phyloP scores from a whole-genome alignment of 768 basidiomycete species.

The Leccinum truebloodii region DNA sequence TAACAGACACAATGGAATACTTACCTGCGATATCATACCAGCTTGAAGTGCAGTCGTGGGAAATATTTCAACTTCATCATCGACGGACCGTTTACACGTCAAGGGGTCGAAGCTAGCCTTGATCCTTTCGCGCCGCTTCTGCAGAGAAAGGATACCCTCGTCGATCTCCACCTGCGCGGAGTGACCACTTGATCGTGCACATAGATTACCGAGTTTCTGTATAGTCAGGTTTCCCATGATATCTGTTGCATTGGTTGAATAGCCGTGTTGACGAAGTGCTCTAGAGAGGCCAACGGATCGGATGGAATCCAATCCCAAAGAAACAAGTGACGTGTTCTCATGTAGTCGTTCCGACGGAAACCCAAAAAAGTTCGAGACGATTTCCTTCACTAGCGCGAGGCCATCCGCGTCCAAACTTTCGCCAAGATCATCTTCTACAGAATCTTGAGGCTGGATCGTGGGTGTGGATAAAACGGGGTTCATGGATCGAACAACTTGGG shows the following conservation, averaged over 20 bases:
- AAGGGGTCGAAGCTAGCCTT: conserved; percentile 18
- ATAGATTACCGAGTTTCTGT: conserved; percentile 14
- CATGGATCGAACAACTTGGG: background rate
- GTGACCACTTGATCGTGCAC: conserved; percentile 5
- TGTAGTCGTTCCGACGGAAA: conserved; percentile 15
- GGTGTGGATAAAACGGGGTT: background rate
- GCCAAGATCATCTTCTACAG: background rate
- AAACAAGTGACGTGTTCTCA: conserved; percentile 38
- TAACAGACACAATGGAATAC: background rate
- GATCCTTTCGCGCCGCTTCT: conserved; percentile 16
- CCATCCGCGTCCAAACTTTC: background rate
- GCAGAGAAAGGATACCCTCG: conserved; percentile 15
- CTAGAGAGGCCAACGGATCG: conserved; percentile 46
- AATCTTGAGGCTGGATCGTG: background rate
- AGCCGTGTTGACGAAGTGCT: conserved; percentile 34
- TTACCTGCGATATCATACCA: conserved; percentile 52
- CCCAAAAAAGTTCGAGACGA: conserved; percentile 21
- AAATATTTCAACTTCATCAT: conserved; percentile 37
- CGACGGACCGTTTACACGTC: conserved; percentile 19
- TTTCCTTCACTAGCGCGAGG: conserved; percentile 14
- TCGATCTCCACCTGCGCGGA: conserved; percentile 3
- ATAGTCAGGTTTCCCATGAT: conserved; percentile 36
- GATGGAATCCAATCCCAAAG: conserved; percentile 50
- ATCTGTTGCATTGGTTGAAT: conserved; percentile 37
- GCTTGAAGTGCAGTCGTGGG: conserved; percentile 48